Base-by-base conservation (phyloP, 1,139 yeast genomes). In the Taphrina pruni region DNA sequence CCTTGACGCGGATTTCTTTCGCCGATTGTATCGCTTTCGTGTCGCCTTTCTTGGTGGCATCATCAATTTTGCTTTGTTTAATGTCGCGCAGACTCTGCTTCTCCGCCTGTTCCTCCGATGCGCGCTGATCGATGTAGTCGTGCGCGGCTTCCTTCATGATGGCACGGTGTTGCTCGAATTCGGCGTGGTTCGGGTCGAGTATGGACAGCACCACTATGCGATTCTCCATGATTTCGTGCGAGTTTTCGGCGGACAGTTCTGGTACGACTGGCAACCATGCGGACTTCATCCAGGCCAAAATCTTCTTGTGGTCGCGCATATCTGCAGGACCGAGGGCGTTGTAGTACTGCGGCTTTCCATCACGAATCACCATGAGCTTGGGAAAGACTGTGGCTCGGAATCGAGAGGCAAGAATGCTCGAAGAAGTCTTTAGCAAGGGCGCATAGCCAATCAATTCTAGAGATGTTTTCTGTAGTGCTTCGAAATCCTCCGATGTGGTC, bases 401-500 rank as follows among this genome's bases (percentile, higher is more conserved):
- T n/a, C 74, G 52, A 55, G 75, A 74, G 14, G 77, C 77, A 43
- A 81, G 74, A 41, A 74, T 73, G 14, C 70, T 46, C 43, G 76
- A 75, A 17, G 75, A 72, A 1, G 81, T 74, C 71, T 79, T 79
- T 72, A 75, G 77, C 50, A 78, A 73, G 14, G 77, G 76, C 11
- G 78, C 80, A 57, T 77, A 77, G 17, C 77, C 79, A 20, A 78
- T 74, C 20, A 79, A 74, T 26, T 75, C 73, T 36, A 79, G 72
- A 0, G 80, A 76, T 17, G 80, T 74, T 54, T 76, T 75, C 62
- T 76, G 75, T 57, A 80, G 73, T 2, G 81, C 80, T 55, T 77
- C 78, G 74, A 80, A 80, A 70, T 81, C 83, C 70, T 81, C 83
- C 14, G 73, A 70, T 55, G 77, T 76, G 6, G 81, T 78, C 9